Conservation (phyloP, 148 eudicot species). For the Camellia sinensis region DNA sequence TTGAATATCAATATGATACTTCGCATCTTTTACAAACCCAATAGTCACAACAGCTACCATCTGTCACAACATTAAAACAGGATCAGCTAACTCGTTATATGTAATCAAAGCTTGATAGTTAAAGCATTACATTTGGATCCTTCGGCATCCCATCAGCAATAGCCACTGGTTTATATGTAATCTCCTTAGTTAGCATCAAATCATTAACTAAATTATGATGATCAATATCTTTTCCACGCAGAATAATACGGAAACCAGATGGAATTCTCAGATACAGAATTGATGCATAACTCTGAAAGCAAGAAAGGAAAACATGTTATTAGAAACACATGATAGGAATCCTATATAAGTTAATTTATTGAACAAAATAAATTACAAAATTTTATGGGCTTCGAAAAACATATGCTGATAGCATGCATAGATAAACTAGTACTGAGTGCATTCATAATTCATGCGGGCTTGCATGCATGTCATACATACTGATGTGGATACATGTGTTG, state of each 20-base stretch:
- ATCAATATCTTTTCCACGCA: slow-evolving; percentile 64
- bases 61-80: slow-evolving; percentile 23
- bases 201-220: slow-evolving; percentile 69
- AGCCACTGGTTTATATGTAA: slow-evolving; percentile 46
- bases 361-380: not conserved
- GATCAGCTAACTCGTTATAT: not conserved
- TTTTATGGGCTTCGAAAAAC: not conserved
- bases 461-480: not conserved
- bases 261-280: slow-evolving; percentile 72
- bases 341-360: not conserved
- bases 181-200: slow-evolving; percentile 51
- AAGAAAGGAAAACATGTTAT: not conserved
- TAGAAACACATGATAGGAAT: not conserved
- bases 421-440: not conserved
- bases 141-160: slow-evolving; percentile 26
- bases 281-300: slow-evolving; percentile 66
- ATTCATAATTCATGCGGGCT: not conserved
- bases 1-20: slow-evolving; percentile 72
- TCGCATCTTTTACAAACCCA: slow-evolving; percentile 77
- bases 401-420: not conserved
- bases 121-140: slow-evolving; percentile 32
- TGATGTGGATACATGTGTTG: not conserved
- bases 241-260: slow-evolving; percentile 51
- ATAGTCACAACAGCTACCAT: slow-evolving; percentile 51
- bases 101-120: not conserved